Conservation (phyloP, 352 stramenopile genomes). For the Phytophthora meadii region DNA sequence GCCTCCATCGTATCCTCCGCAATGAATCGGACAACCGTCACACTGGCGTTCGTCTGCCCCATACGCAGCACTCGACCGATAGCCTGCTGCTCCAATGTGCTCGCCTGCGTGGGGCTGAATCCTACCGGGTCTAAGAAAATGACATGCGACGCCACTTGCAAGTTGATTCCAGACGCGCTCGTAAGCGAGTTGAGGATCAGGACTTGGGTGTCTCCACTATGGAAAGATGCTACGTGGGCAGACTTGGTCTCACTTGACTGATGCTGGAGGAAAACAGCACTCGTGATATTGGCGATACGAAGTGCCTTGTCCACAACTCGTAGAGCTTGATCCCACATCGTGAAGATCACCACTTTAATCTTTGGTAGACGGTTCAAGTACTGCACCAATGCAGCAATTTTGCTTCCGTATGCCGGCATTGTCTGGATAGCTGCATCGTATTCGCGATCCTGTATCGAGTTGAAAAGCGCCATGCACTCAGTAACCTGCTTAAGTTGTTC, state of each 20-base stretch:
- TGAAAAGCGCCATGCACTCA: constrained; percentile 58
- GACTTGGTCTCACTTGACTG: constrained; percentile 84
- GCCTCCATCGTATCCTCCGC: constrained; percentile 79
- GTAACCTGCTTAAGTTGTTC: constrained; percentile 58
- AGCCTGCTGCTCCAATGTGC: constrained; percentile 80
- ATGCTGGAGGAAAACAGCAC: constrained; percentile 76
- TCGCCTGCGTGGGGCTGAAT: constrained; percentile 72
- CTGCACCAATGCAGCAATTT: constrained; percentile 74
- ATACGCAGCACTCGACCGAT: constrained; percentile 88
- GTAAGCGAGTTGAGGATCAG: constrained; percentile 84
- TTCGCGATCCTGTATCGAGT: constrained; percentile 19
- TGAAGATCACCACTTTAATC: constrained; percentile 85
- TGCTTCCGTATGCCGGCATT: constrained; percentile 68
- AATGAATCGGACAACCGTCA: constrained; percentile 80
- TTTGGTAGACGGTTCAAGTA: constrained; percentile 60
- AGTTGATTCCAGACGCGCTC: constrained; percentile 86
- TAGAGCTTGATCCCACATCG: constrained; percentile 79
- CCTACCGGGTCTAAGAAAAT: constrained; percentile 85
- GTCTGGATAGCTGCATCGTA: constrained; percentile 29
- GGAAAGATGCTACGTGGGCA: constrained; percentile 70
- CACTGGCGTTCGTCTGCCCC: constrained; percentile 76
- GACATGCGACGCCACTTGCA: constrained; percentile 85
- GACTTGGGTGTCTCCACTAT: constrained; percentile 66
- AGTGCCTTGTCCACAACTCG: constrained; percentile 71
- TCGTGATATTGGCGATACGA: constrained; percentile 58